phyloP scores from a whole-genome alignment of 2,329 filamentous ascomycete genomes.

The Verticillium dahliae region DNA sequence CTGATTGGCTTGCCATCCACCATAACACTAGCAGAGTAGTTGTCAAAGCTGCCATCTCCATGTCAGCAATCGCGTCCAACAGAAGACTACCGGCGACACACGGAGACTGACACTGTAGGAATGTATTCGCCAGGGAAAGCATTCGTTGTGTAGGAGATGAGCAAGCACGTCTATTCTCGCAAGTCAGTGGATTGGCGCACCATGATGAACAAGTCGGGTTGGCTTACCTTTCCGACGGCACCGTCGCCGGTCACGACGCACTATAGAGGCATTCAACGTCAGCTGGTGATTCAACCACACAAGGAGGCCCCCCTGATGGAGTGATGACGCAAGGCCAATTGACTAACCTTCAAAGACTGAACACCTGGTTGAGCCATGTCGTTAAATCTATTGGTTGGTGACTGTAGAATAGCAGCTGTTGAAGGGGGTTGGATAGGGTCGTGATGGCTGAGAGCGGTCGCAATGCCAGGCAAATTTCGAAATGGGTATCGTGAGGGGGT shows the following conservation, averaged over 20 bases:
- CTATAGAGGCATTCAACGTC: slow-evolving; percentile 36
- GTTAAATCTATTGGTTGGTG: not conserved
- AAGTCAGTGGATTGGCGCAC: slow-evolving; percentile 10
- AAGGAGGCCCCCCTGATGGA: not conserved
- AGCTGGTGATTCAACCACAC: not conserved
- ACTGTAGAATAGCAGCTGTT: not conserved
- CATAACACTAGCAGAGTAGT: slow-evolving; percentile 98
- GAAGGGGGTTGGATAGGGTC: not conserved
- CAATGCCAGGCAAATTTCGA: not conserved
- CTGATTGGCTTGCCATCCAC: slow-evolving; percentile 98
- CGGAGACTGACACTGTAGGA: slow-evolving; percentile 74
- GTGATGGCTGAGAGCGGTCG: not conserved
- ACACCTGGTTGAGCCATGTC: slow-evolving; percentile 80
- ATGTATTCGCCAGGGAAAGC: slow-evolving; percentile 99
- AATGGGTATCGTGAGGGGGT: not conserved
- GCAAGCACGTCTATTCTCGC: slow-evolving; percentile 75
- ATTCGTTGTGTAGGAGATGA: slow-evolving; percentile 99
- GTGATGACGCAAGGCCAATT: slow-evolving; percentile 4
- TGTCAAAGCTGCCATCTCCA: slow-evolving; percentile 68
- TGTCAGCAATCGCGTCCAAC: slow-evolving; percentile 2
- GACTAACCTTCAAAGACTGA: slow-evolving; percentile 80
- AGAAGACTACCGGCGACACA: not conserved
- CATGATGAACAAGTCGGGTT: slow-evolving; percentile 1
- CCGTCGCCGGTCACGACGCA: slow-evolving; percentile 99
- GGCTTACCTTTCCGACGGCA: slow-evolving; percentile 91